Evolutionary conservation across 2,329 filamentous ascomycete genomes (phyloP), one percentile per base, ranked within the genome.

Genomic region (Arthrocladium fulminans): DNA sequence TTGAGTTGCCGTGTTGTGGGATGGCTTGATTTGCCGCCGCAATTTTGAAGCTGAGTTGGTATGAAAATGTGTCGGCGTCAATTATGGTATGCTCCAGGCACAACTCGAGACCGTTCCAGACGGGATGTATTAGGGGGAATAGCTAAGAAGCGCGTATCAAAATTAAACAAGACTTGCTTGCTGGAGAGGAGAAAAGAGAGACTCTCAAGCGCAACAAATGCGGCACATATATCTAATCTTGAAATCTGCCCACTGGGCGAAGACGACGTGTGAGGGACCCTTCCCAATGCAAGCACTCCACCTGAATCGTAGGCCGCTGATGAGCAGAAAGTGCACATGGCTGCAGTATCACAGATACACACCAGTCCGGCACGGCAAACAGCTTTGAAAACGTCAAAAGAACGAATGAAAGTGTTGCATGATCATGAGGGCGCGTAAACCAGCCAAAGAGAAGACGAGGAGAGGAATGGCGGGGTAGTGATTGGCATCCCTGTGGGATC

Each of bases 81-180:
- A 30, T 40, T 48, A 41, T 40, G 15, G 35, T 17, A 49, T 48
- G 49, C 49, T 38, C 49, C 49, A 51, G 49, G 49, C 49, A 49
- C 49, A 38, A 37, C 22, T 19, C 15, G 15, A 22, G 37, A 51
- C 35, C 30, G 43, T 53, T 43, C 30, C 45, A 24, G 50, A 48
- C 39, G 43, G 45, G 46, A 48, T 47, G 51, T 50, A 47, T 43
- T 52, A 52, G 51, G 53, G 45, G 54, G 10, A 56, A 57, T 56
- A 57, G 55, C 52, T 49, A 51, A 51, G 34, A 51, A 52, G 46
- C 48, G 41, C 51, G 51, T 47, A 55, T 46, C 49, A 54, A 42
- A 56, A 57, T 57, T 59, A 51, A 24, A 59, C 55, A 59, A 59
- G 56, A 50, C 56, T 59, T 59, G 56, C 56, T 59, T 59, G 56